A percentile compares a stretch with the other conserved stretches of the same genome.
phyloP scores from a whole-genome alignment of 108 stramenopile species.

The Cyclotella kingstonii region DNA sequence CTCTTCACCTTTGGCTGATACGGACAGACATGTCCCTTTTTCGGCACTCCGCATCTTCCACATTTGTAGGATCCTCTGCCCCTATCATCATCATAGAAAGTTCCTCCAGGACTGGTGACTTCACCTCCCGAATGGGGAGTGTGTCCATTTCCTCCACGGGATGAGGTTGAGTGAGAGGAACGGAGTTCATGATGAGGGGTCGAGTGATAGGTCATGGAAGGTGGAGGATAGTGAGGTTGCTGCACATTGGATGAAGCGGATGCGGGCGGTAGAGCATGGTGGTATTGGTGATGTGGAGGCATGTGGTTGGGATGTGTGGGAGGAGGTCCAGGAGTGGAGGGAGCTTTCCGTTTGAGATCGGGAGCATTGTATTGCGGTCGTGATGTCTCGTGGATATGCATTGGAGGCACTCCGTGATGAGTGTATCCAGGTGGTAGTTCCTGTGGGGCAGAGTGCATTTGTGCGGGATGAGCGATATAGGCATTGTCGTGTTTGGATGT shows the following conservation, averaged over 20 bases:
- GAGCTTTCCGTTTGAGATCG: not conserved
- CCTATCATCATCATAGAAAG: conserved; percentile 64
- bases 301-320: conserved; percentile 1
- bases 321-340: not conserved
- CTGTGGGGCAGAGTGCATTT: conserved; percentile 18
- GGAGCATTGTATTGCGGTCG: conserved; percentile 1
- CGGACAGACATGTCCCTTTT: conserved; percentile 92
- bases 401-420: conserved; percentile 15
- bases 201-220: conserved; percentile 14
- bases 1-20: conserved; percentile 88
- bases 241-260: conserved; percentile 9
- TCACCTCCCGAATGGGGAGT: conserved; percentile 1
- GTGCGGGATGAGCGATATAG: conserved; percentile 22
- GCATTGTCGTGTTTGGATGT: conserved; percentile 11
- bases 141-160: conserved; percentile 7
- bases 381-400: not conserved
- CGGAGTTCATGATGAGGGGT: conserved; percentile 32
- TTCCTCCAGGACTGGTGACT: conserved; percentile 24
- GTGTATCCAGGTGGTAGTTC: conserved; percentile 33
- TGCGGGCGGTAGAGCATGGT: conserved; percentile 11
- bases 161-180: conserved; percentile 18
- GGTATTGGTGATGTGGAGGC: conserved; percentile 9
- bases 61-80: conserved; percentile 83
- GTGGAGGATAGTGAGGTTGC: conserved; percentile 3
- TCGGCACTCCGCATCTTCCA: conserved; percentile 88